A percentile compares a stretch with the other conserved stretches of the same genome.
Evolutionary conservation across 1,284 basidiomycete species (phyloP).

Genomic region (Anthracocystis walkeri): DNA sequence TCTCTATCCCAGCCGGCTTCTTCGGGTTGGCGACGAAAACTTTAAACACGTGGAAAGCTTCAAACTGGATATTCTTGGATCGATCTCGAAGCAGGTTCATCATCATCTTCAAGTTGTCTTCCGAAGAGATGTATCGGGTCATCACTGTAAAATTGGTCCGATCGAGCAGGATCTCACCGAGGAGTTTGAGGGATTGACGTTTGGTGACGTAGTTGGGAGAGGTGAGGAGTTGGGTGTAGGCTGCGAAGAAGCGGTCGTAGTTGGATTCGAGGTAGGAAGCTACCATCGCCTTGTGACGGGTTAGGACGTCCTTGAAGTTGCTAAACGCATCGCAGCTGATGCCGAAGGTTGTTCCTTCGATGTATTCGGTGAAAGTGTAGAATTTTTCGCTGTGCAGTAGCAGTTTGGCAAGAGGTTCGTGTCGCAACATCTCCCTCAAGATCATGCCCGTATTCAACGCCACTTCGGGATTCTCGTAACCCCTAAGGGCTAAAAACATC

Average conservation of each 20-base stretch:
- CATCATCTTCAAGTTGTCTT: constrained; percentile 97
- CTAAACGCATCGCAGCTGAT: constrained; percentile 97
- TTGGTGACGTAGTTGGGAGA: constrained; percentile 99
- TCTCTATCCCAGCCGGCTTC: constrained; percentile 94
- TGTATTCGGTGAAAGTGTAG: constrained; percentile 95
- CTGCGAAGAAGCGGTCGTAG: constrained; percentile 96
- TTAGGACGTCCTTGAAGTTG: constrained; percentile 83
- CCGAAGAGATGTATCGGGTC: constrained; percentile 90
- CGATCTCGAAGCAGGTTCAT: constrained; percentile 98
- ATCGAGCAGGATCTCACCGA: constrained; percentile 97
- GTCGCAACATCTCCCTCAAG: constrained; percentile 93
- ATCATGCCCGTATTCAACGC: constrained; percentile 99
- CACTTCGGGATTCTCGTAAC: constrained; percentile 91
- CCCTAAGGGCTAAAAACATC: constrained; percentile 82
- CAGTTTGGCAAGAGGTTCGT: constrained; percentile 90
- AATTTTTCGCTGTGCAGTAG: constrained; percentile 89
- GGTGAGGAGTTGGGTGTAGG: constrained; percentile 90
- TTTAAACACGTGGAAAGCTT: constrained; percentile 99
- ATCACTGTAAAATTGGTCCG: constrained; percentile 97
- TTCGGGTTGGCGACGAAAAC: constrained; percentile 99
- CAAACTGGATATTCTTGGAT: constrained; percentile 99
- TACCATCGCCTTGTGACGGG: constrained; percentile 95
- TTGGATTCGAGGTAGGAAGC: constrained; percentile 95
- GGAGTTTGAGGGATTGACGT: constrained; percentile 95
- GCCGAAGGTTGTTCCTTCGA: constrained; percentile 97